A percentile compares a stretch with the other conserved stretches of the same genome.
Evolutionary conservation across 2,329 filamentous ascomycete species (phyloP).

Genomic region (Lithohypha guttulata): DNA sequence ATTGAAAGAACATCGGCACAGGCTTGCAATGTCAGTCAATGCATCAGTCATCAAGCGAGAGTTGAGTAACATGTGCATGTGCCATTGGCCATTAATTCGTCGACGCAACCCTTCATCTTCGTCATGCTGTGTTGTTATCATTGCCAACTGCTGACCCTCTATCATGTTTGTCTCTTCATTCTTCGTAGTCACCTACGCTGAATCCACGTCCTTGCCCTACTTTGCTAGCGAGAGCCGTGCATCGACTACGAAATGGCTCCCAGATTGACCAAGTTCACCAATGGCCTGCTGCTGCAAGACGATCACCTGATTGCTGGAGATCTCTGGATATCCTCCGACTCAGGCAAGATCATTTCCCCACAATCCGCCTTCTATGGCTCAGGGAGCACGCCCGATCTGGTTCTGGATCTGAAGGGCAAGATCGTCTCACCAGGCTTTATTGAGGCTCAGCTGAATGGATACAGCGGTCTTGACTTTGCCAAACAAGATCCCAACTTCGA

Average conservation of each 20-base stretch:
- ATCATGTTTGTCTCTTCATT: constrained; percentile 13
- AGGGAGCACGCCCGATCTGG: constrained; percentile 51
- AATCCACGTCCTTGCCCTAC: constrained; percentile 14
- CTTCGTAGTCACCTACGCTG: constrained; percentile 17
- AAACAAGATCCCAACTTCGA: constrained; percentile 57
- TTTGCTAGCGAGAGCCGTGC: constrained; percentile 8
- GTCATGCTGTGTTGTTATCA: constrained; percentile 24
- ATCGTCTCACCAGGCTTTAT: constrained; percentile 81
- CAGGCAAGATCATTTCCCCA: constrained; percentile 69
- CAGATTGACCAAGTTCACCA: constrained; percentile 72
- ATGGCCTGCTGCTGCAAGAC: constrained; percentile 66
- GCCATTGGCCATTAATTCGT: constrained; percentile 1
- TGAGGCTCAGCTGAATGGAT: constrained; percentile 84
- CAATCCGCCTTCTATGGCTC: constrained; percentile 46
- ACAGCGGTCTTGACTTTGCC: constrained; percentile 87
- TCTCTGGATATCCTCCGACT: constrained; percentile 75
- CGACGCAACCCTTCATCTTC: constrained; percentile 2
- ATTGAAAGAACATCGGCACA: too few species aligned
- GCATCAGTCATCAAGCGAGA: too few species aligned
- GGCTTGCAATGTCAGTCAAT: too few species aligned
- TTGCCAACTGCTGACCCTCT: constrained; percentile 61
- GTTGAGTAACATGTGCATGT: constrained; percentile 6
- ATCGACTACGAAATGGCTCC: constrained; percentile 22
- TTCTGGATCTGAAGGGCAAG: constrained; percentile 69
- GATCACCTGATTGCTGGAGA: constrained; percentile 61